Base-by-base conservation (phyloP, 1,139 yeast species). In the Blastobotrys malaysiensis region DNA sequence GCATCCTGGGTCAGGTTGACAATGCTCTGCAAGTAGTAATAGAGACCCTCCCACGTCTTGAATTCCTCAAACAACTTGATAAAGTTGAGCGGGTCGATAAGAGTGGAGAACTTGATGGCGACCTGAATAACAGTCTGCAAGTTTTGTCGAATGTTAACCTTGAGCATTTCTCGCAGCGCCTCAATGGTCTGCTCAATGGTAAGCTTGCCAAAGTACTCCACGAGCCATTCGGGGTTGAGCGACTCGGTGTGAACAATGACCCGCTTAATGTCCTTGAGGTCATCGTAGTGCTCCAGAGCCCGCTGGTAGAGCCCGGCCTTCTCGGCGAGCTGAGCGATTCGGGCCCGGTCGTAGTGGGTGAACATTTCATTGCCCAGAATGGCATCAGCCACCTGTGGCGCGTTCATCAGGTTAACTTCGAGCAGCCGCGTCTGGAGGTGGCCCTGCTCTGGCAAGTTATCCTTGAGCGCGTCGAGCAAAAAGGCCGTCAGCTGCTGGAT, bases 331-430 rank as follows among this genome's bases (percentile, higher is more conserved):
- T 85, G 81, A 31, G 98, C 99, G 69, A 93, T 85, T 46, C 95
- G 84, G 64, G 96, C 91, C 65, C 89, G 88, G 72, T 93, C 99
- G 72, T 89, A 93, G 69, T 91, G 97, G 61, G 93, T 84, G 74
- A 95, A 95, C 90, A 93, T 91, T 59, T 86, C 85, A 72, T 93
- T 93, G 57, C 98, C 97, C 67, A 93, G 80, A 62, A 93, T 95
- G 18, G 99, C 99, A 74, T 95, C 99, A 46, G 99, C 99, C 55
- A 95, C 99, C 78, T 95, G 99, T 51, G 99, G 99, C 9, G 99
- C 99, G 69, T 91, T 95, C 69, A 88, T 73, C 69, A 95, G 78
- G 72, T 95, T 95, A 63, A 88, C 90, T 73, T 95, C 99, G 64
- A 95, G 81, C 53, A 95, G 84, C 68, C 95, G 84, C 14, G 99